Evolutionary conservation across 2,329 filamentous ascomycete species (phyloP), one percentile per base, ranked within the genome.

Genomic region (Botrytis porri): DNA sequence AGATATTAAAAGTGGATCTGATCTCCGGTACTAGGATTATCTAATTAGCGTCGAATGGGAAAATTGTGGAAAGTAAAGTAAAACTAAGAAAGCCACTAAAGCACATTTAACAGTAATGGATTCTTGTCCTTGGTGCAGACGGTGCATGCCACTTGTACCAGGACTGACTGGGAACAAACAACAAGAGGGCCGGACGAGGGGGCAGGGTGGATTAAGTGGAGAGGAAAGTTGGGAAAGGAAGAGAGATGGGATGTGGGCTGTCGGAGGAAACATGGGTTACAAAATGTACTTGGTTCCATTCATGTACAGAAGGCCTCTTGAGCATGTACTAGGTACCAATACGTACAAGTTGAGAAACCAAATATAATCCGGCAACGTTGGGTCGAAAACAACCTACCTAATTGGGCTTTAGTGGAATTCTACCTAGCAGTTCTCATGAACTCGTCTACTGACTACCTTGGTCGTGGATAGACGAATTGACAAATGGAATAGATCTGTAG

Each of bases 141-240:
- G 20, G 64, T 65, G 63, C 63, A 65, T 48, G 62, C 29, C 35
- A 63, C 39, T 29, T 63, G 61, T 63, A 12, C 61, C 51, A 57
- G 60, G 60, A 41, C 35, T 39, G 60, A 41, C 60, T 62, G 60
- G 35, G 37, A 39, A 41, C 35, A 62, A 39, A 39, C 60, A 62
- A 29, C 5, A 18, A 25, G 25, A 37, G 43, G 43, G 64, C 54
- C 32, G 32, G 63, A 39, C 25, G 64, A 57, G 35, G 51, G 64
- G 64, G 35, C 37, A 39, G 51, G 25, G 32, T 54, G 32, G 45
- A 41, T 45, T n/a, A 51, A 66, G 64, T 66, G 64, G 45, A 66
- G 43, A 51, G 64, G 45, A 10, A 43, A 25, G 60, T 62, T 64
- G 39, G 45, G 39, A 41, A 14, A 35, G 45, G 9, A 48, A 18